Percentiles rank a stretch among this genome's conserved stretches.
Evolutionary conservation across 306 rosid genomes (phyloP).

Genomic region (Prunus mongolica): DNA sequence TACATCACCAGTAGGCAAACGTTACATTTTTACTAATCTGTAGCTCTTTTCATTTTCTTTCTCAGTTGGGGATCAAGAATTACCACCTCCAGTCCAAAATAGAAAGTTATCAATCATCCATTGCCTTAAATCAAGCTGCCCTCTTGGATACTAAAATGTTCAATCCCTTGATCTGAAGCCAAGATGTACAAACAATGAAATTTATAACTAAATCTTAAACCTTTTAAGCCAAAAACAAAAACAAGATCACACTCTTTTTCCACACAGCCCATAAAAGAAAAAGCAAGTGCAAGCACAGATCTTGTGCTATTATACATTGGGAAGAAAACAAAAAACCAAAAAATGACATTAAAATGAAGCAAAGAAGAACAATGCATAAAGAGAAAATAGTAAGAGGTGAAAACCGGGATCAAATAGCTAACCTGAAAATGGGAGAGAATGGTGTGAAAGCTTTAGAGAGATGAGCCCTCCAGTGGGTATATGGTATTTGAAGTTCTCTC

Average conservation of each 20-base stretch:
- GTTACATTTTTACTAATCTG: neutral
- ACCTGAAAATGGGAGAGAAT: constrained; percentile 10
- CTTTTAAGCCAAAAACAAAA: constrained; percentile 4
- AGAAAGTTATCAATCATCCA: neutral
- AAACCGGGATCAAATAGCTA: neutral
- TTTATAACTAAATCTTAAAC: constrained; percentile 11
- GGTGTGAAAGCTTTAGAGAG: neutral
- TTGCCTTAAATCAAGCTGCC: constrained; percentile 1
- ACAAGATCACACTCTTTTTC: neutral
- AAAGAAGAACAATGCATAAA: neutral
- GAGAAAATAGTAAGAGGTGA: neutral
- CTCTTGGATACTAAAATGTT: neutral
- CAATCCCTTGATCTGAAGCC: neutral
- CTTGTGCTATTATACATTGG: neutral
- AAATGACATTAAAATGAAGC: neutral
- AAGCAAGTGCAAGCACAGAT: constrained; percentile 6
- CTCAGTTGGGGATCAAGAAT: constrained; percentile 26
- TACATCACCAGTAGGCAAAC: neutral
- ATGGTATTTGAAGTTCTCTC: constrained; percentile 8
- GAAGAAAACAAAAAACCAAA: neutral
- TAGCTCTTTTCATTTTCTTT: neutral
- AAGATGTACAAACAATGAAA: neutral
- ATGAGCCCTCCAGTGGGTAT: neutral
- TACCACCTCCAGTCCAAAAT: neutral
- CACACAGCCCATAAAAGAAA: neutral